These are phyloP conservation scores for Sabuloglossum arenarium DNA, from an alignment of 495 filamentous ascomycete genomes.

Conservation along the genomic window DNA sequence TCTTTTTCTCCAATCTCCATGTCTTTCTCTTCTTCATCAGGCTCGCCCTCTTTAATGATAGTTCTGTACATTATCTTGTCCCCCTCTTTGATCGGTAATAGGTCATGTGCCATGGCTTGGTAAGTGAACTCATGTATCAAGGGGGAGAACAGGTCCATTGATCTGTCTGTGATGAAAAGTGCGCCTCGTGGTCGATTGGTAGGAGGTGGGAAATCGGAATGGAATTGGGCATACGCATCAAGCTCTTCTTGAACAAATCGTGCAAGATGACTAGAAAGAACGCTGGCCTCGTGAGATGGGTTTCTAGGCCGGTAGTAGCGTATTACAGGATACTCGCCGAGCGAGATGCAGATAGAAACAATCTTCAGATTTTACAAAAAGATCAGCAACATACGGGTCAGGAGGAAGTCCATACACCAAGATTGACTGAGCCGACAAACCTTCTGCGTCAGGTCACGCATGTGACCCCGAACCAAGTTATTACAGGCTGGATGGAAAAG, in stretches of 20 bases:
- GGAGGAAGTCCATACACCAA: not conserved
- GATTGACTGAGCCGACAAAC: slow-evolving; percentile 20
- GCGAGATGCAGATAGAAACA: slow-evolving; percentile 56
- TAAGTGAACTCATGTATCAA: slow-evolving; percentile 93
- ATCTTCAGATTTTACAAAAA: slow-evolving; percentile 34
- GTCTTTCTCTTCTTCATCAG: slow-evolving; percentile 57
- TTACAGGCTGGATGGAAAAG: slow-evolving; percentile 85
- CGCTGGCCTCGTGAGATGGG: slow-evolving; percentile 63
- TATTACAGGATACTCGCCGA: slow-evolving; percentile 79
- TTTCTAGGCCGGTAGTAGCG: slow-evolving; percentile 67
- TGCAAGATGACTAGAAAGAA: slow-evolving; percentile 70
- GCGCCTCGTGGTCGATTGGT: slow-evolving; percentile 64
- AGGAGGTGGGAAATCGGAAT: slow-evolving; percentile 63
- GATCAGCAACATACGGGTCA: not conserved
- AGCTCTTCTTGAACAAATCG: slow-evolving; percentile 82
- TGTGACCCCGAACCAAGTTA: slow-evolving; percentile 54
- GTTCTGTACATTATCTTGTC: slow-evolving; percentile 78
- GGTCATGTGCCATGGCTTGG: slow-evolving; percentile 90
- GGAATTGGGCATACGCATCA: slow-evolving; percentile 62
- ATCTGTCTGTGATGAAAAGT: slow-evolving; percentile 71
- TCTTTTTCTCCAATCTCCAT: slow-evolving; percentile 80
- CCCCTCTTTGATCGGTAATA: slow-evolving; percentile 67
- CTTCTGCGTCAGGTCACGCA: slow-evolving; percentile 72
- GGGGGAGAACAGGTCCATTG: slow-evolving; percentile 77
- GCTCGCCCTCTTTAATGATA: slow-evolving; percentile 43